Evolutionary conservation across 1,284 basidiomycete genomes (phyloP), one percentile per base, ranked within the genome.

Genomic region (Meira nashicola): DNA sequence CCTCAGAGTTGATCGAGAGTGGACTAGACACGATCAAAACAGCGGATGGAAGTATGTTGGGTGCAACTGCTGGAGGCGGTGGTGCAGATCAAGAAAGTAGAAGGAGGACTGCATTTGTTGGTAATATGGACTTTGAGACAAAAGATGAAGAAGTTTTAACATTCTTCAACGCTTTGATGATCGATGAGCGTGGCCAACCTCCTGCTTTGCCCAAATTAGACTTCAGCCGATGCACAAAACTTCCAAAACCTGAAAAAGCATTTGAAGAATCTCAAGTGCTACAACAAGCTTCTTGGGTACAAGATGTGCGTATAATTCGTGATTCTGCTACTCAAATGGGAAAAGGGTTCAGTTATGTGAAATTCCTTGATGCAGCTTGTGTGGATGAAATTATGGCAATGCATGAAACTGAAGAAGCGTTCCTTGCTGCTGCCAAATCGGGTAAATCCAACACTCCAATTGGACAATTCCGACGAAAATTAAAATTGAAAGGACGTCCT

Each of bases 331-430:
- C 92, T 0, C 92, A 93, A 69, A 84, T 97, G 39, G 94, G 94
- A n/a, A 97, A 96, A 80, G 94, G 94, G 1, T 94, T 98, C 76
- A 93, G 88, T 10, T 97, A 97, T 77, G 87, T 97, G 9, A 87
- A 91, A 68, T 92, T 97, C 68, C 77, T 82, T 55, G 92, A 71
- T 91, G 77, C 72, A 87, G 84, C 51, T 46, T 63, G 61, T 47
- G 64, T 74, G 11, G 76, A 78, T 56, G 76, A 78, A 58, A 47
- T 78, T 15, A 61, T 78, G 44, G 76, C 76, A 8, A 43, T 76
- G 14, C 59, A 64, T 52, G 67, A 71, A 49, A 64, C 74, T 11
- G 76, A 78, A 28, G 65, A 74, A 50, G 71, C 69, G 6, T 73
- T 71, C 44, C 47, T 78, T 10, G 61, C 65, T 5, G 60, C 66